These are phyloP conservation scores for Petunia secreta DNA, from an alignment of 257 asterid species.

Conservation along the genomic window DNA sequence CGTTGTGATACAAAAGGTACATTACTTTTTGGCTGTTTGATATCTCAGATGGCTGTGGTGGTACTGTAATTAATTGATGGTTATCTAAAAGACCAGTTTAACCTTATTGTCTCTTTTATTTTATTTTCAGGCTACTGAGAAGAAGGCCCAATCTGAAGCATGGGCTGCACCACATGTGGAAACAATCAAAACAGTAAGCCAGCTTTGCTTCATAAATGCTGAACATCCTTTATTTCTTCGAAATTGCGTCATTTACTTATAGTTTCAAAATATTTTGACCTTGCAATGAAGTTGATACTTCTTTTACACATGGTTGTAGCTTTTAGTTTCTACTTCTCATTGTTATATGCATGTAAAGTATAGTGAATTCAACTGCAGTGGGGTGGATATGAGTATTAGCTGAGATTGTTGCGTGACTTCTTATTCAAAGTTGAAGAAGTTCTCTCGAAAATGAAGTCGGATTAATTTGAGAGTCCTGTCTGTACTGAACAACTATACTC, in stretches of 20 bases:
- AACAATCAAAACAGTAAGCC: slow-evolving; percentile 71
- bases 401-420: not conserved
- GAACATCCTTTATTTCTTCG: not conserved
- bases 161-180: slow-evolving; percentile 94
- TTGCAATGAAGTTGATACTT: not conserved
- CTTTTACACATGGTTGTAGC: not conserved
- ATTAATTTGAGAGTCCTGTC: not conserved
- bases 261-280: not conserved
- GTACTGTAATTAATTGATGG: slow-evolving; percentile 28
- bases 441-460: not conserved
- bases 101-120: slow-evolving; percentile 13
- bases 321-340: not conserved
- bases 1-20: slow-evolving; percentile 61
- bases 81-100: slow-evolving; percentile 6
- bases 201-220: not conserved
- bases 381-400: slow-evolving; percentile 3
- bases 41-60: not conserved
- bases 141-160: slow-evolving; percentile 68
- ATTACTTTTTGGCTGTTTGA: slow-evolving; percentile 24
- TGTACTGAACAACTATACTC: not conserved
- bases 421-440: slow-evolving; percentile 4
- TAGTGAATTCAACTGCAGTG: not conserved
- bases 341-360: not conserved
- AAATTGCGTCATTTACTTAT: not conserved
- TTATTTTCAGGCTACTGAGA: slow-evolving; percentile 64